Conservation (phyloP, 2,329 filamentous ascomycete genomes). For the Chlorencoelia australis region DNA sequence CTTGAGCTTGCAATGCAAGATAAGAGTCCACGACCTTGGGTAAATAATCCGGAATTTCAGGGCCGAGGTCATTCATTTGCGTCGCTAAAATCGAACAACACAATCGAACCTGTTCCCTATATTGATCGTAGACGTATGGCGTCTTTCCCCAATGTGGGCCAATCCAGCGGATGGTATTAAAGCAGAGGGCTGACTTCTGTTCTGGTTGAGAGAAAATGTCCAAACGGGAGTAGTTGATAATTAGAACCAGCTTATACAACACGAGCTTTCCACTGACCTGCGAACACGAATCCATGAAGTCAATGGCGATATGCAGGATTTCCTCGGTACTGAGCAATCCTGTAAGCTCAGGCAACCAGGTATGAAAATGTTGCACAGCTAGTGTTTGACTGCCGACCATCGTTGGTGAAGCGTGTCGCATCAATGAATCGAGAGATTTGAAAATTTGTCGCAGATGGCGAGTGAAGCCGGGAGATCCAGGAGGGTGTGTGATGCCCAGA, state of each 20-base stretch:
- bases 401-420: conserved; percentile 76
- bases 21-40: conserved; percentile 89
- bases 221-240: conserved; percentile 81
- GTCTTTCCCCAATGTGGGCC: conserved; percentile 84
- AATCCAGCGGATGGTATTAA: conserved; percentile 84
- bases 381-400: conserved; percentile 91
- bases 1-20: conserved; percentile 54
- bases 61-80: conserved; percentile 66
- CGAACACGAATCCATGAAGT: conserved; percentile 86
- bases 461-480: conserved; percentile 65
- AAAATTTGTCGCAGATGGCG: conserved; percentile 80
- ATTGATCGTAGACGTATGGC: conserved; percentile 67
- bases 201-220: conserved; percentile 73
- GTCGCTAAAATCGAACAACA: conserved; percentile 89
- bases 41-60: conserved; percentile 80
- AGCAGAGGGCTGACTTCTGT: conserved; percentile 61
- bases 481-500: conserved; percentile 70
- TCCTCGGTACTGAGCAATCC: conserved; percentile 70
- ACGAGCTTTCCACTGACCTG: conserved; percentile 83
- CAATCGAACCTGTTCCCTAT: conserved; percentile 84
- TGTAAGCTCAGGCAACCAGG: conserved; percentile 87
- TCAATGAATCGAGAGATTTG: conserved; percentile 78
- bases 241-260: conserved; percentile 82
- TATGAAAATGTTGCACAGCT: conserved; percentile 91
- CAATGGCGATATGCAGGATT: conserved; percentile 81